A percentile compares a stretch with the other conserved stretches of the same genome.
Conservation (phyloP, 2,329 filamentous ascomycete genomes). For the Conoideocrella luteorostrata region DNA sequence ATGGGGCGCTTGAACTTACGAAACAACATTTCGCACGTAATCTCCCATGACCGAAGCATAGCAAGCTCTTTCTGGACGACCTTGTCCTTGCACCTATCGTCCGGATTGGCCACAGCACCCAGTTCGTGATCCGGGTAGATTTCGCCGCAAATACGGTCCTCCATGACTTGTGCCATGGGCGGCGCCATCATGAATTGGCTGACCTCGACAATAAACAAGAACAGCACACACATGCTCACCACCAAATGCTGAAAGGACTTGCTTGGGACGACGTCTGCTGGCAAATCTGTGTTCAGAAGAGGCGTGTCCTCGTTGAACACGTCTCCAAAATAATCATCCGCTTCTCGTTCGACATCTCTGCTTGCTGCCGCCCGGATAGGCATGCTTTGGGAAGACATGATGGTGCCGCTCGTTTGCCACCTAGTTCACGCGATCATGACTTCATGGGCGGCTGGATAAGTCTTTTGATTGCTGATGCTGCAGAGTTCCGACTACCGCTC, state of each 20-base stretch:
- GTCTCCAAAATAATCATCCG: neutral
- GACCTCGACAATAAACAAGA: constrained; percentile 37
- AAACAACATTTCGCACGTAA: constrained; percentile 40
- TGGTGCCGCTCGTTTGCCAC: neutral
- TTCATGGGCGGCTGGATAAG: neutral
- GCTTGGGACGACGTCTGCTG: constrained; percentile 15
- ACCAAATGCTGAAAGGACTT: constrained; percentile 22
- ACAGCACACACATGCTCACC: constrained; percentile 26
- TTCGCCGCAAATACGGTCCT: constrained; percentile 46
- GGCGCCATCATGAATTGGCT: constrained; percentile 31
- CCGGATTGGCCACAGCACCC: constrained; percentile 20
- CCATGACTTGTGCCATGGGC: constrained; percentile 43
- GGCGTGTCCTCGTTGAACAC: neutral
- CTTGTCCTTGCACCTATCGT: constrained; percentile 41
- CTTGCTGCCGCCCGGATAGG: neutral
- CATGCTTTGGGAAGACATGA: neutral
- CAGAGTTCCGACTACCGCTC: too few relatives aligned
- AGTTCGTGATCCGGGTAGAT: constrained; percentile 36
- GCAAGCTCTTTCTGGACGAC: constrained; percentile 46
- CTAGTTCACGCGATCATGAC: neutral
- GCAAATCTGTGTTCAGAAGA: constrained; percentile 13
- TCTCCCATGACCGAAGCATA: constrained; percentile 41
- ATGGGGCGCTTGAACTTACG: constrained; percentile 22
- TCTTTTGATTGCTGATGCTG: neutral
- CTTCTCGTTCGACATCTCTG: neutral